phyloP scores from a whole-genome alignment of 768 basidiomycete genomes.

The Termitomyces sp. region DNA sequence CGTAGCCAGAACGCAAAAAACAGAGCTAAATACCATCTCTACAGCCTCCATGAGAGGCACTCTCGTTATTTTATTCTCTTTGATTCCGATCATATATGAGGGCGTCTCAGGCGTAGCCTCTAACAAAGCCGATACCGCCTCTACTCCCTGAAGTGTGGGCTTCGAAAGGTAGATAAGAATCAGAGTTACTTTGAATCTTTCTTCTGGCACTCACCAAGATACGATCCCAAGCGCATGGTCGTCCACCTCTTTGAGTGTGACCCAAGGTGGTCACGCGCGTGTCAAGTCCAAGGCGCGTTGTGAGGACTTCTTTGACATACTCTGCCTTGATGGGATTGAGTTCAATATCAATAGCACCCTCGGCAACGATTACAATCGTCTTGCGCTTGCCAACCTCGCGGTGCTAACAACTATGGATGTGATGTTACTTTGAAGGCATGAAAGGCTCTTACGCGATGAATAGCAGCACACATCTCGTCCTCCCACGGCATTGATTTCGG shows the following conservation, averaged over 20 bases:
- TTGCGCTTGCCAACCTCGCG: conserved; percentile 91
- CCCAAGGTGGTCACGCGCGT: conserved; percentile 96
- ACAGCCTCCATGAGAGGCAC: conserved; percentile 94
- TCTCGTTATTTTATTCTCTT: conserved; percentile 92
- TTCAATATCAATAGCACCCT: conserved; percentile 86
- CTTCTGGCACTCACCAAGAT: conserved; percentile 62
- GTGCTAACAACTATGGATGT: conserved; percentile 48
- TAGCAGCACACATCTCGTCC: conserved; percentile 82
- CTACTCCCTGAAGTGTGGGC: conserved; percentile 95
- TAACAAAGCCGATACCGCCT: conserved; percentile 86
- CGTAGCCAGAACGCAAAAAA: conserved; percentile 1
- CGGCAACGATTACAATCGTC: conserved; percentile 97
- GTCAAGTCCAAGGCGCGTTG: conserved; percentile 85
- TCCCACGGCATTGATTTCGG: conserved; percentile 82
- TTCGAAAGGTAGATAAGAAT: conserved; percentile 24
- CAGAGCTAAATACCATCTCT: conserved; percentile 50
- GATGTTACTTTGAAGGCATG: neutral
- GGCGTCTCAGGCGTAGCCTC: conserved; percentile 85
- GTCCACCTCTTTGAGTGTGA: conserved; percentile 93
- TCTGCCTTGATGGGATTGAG: conserved; percentile 91
- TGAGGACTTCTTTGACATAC: conserved; percentile 85
- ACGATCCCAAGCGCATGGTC: conserved; percentile 90
- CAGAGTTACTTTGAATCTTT: neutral
- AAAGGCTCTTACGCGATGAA: conserved; percentile 57
- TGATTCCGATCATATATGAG: conserved; percentile 95